Conservation (phyloP, 2,329 filamentous ascomycete species). For the Calonectria pseudoturangicola region DNA sequence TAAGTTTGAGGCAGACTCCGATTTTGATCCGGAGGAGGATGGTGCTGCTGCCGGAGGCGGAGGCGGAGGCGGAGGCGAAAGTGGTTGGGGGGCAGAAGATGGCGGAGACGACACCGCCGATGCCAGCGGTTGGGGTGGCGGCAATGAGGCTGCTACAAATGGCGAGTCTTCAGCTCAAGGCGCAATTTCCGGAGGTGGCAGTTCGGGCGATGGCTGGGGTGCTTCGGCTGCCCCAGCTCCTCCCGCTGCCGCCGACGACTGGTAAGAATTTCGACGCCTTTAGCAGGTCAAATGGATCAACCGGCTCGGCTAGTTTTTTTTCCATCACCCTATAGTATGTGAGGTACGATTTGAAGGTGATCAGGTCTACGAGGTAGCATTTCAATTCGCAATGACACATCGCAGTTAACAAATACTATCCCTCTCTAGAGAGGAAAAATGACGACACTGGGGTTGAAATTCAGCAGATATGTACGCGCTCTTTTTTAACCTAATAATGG, state of each 20-base stretch:
- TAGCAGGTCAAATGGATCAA: not conserved
- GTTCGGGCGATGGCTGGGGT: not conserved
- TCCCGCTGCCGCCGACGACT: not conserved
- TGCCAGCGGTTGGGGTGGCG: conserved; percentile 35
- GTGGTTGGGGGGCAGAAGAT: conserved; percentile 40
- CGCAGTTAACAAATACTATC: not conserved
- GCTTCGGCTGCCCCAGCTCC: not conserved
- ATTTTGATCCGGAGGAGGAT: conserved; percentile 66
- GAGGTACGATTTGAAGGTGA: conserved; percentile 10
- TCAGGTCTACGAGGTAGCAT: conserved; percentile 37
- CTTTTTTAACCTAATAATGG: no score
- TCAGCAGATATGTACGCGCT: no score
- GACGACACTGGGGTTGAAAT: not conserved
- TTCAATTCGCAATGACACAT: not conserved
- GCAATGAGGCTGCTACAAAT: not conserved
- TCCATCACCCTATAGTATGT: not conserved
- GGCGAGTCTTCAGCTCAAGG: not conserved
- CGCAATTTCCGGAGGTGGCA: not conserved
- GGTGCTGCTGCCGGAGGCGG: conserved; percentile 52
- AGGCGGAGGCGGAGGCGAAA: conserved; percentile 31
- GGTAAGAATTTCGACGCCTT: conserved; percentile 15
- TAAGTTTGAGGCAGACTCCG: conserved; percentile 74
- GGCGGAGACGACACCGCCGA: conserved; percentile 42
- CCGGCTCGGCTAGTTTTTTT: not conserved
- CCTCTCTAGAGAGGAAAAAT: not conserved